Conservation (phyloP, 225 moss, liverwort and hornwort genomes). For the Sphagnum contortum region DNA sequence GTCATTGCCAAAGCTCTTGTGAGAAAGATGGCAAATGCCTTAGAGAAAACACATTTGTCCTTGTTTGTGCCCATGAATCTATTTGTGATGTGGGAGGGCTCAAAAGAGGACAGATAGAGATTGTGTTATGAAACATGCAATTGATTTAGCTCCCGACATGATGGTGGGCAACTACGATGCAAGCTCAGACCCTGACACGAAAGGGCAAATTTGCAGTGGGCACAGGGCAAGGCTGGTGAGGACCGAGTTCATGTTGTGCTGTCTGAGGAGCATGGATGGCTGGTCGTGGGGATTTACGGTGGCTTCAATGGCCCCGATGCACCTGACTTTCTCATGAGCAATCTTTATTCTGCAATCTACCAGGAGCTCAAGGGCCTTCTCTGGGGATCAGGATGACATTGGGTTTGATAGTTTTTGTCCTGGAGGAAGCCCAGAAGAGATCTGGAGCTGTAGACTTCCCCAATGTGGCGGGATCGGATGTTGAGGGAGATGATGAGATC, state of each 20-base stretch:
- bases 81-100: conserved; percentile 35
- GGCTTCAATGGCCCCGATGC: conserved; percentile 97
- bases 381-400: conserved; percentile 57
- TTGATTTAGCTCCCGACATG: conserved; percentile 35
- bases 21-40: conserved; percentile 63
- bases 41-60: conserved; percentile 27
- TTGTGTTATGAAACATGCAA: conserved; percentile 12
- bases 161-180: conserved; percentile 17
- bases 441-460: neutral
- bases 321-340: conserved; percentile 98
- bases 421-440: conserved; percentile 6
- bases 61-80: conserved; percentile 67
- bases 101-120: conserved; percentile 17
- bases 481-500: conserved; percentile 8
- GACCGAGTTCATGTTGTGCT: conserved; percentile 94
- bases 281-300: conserved; percentile 94
- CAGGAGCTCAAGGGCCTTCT: conserved; percentile 82
- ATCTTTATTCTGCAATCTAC: conserved; percentile 81
- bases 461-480: conserved; percentile 3
- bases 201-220: conserved; percentile 89
- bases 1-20: conserved; percentile 71
- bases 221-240: conserved; percentile 97
- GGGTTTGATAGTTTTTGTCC: conserved; percentile 37
- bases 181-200: conserved; percentile 57
- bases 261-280: conserved; percentile 96